phyloP scores from a whole-genome alignment of 805 yeast genomes.

The Candida methanosorbosa region DNA sequence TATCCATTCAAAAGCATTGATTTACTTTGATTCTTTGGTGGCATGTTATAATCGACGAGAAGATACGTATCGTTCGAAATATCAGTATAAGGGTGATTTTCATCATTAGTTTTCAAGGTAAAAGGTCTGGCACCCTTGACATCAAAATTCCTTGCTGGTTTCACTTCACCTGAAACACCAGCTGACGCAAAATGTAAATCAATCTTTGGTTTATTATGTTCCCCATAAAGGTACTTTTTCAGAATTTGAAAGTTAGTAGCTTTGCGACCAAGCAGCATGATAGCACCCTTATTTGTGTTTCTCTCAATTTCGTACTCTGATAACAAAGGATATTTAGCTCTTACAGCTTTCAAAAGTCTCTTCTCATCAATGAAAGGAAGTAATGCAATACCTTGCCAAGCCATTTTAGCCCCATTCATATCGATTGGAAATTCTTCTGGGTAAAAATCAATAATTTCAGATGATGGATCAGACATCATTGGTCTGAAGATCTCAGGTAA shows the following conservation, averaged over 20 bases:
- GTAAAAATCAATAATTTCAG: conserved; percentile 85
- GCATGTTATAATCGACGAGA: conserved; percentile 49
- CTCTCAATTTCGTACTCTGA: conserved; percentile 62
- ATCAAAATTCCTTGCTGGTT: conserved; percentile 25
- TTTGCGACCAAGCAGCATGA: conserved; percentile 55
- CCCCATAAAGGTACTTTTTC: conserved; percentile 30
- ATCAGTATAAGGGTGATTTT: conserved; percentile 17
- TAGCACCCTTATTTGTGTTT: conserved; percentile 64
- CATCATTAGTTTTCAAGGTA: conserved; percentile 30
- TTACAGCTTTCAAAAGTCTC: conserved; percentile 61
- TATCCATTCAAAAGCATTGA: conserved; percentile 81
- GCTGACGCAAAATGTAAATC: conserved; percentile 40
- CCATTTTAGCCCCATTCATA: conserved; percentile 91
- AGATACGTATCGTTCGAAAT: conserved; percentile 30
- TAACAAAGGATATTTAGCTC: conserved; percentile 51
- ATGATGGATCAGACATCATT: conserved; percentile 68
- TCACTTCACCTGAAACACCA: conserved; percentile 52
- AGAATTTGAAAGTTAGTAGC: conserved; percentile 42
- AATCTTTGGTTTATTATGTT: conserved; percentile 19
- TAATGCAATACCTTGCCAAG: conserved; percentile 92
- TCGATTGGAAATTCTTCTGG: conserved; percentile 85
- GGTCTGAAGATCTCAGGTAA: conserved; percentile 76
- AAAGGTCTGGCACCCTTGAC: conserved; percentile 27
- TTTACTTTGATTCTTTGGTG: conserved; percentile 53
- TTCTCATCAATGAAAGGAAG: conserved; percentile 84